These are phyloP conservation scores for Diaporthe vexans DNA, from an alignment of 2,329 filamentous ascomycete genomes.

Conservation along the genomic window DNA sequence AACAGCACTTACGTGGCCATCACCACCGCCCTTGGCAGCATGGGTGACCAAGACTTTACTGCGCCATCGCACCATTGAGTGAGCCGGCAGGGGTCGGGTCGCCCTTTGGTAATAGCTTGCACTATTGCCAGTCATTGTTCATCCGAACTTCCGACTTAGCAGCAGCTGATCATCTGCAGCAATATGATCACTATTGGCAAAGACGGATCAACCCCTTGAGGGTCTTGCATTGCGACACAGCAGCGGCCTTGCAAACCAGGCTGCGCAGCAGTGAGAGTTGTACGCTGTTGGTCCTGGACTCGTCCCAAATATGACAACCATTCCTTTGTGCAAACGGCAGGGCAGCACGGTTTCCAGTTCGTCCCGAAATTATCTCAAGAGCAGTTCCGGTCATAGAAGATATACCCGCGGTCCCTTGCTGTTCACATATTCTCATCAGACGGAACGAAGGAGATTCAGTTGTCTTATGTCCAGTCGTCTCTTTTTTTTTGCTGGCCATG, in stretches of 20 bases:
- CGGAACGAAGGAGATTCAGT: neutral
- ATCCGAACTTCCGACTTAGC: conserved; percentile 31
- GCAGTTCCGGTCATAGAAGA: neutral
- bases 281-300: too few species aligned
- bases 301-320: neutral
- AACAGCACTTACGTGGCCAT: conserved; percentile 37
- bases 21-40: conserved; percentile 24
- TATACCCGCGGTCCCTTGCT: neutral
- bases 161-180: neutral
- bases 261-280: neutral
- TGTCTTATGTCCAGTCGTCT: conserved; percentile 27
- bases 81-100: neutral
- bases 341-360: neutral
- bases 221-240: neutral
- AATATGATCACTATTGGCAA: neutral
- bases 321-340: neutral
- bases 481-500: conserved; percentile 7
- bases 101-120: neutral
- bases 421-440: neutral
- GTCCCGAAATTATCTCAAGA: neutral
- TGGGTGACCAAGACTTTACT: conserved; percentile 19
- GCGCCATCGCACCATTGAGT: conserved; percentile 34
- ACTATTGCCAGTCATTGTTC: conserved; percentile 3
- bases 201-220: neutral
- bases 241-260: neutral